phyloP scores from a whole-genome alignment of 2,329 filamentous ascomycete species.

The Sporothrix phasma region DNA sequence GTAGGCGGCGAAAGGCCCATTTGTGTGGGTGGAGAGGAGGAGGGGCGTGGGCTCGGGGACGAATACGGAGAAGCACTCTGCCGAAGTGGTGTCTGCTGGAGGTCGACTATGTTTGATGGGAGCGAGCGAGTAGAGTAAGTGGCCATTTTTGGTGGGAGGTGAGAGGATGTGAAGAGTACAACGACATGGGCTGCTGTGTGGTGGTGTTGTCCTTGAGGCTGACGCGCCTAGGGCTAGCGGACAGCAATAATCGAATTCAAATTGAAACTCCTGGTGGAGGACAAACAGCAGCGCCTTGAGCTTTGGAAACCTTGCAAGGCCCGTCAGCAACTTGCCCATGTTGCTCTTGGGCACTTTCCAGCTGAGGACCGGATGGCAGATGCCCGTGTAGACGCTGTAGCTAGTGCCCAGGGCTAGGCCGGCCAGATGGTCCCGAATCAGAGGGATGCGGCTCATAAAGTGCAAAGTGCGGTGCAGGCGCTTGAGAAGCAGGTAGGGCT shows the following conservation, averaged over 20 bases:
- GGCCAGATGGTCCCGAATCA: conserved; percentile 32
- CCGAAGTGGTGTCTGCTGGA: background rate
- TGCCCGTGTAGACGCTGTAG: conserved; percentile 36
- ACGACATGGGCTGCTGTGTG: background rate
- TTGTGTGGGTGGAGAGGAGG: background rate
- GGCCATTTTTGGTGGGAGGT: too few relatives aligned
- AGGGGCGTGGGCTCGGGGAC: background rate
- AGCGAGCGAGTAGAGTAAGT: too few relatives aligned
- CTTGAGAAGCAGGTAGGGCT: conserved; percentile 39
- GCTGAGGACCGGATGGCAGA: conserved; percentile 37
- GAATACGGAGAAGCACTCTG: background rate
- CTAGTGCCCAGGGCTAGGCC: conserved; percentile 36
- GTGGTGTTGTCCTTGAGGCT: background rate
- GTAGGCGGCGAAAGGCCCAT: too few relatives aligned
- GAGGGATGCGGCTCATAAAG: conserved; percentile 36
- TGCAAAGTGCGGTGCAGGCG: conserved; percentile 36
- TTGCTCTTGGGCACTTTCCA: conserved; percentile 35
- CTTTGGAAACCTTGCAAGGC: conserved; percentile 31
- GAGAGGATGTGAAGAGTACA: background rate
- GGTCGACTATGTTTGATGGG: background rate
- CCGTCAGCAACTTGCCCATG: conserved; percentile 33
- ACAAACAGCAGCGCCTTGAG: conserved; percentile 35
- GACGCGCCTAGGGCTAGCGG: conserved; percentile 7
- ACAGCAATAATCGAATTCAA: conserved; percentile 31
- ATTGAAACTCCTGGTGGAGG: conserved; percentile 39